Percentiles rank a stretch among this genome's conserved stretches.
phyloP scores from a whole-genome alignment of 805 yeast genomes.

The Yarrowia hollandica region DNA sequence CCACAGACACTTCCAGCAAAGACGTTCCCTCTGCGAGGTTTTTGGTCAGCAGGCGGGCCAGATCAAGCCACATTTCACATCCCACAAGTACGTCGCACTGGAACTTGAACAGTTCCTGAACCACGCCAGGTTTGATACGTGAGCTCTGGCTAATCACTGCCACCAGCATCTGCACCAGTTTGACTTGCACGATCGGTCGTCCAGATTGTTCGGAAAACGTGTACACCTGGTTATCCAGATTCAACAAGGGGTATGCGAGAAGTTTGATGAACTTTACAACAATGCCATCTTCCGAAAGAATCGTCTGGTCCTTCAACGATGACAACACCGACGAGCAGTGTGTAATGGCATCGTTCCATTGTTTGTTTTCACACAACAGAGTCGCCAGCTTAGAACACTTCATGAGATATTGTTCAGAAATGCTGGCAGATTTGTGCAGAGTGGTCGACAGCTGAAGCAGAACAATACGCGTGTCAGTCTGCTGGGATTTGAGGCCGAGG shows the following conservation, averaged over 20 bases:
- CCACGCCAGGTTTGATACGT: background rate
- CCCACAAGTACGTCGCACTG: background rate
- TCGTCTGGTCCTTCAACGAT: slow-evolving; percentile 3
- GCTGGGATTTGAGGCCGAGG: background rate
- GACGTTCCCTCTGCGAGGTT: background rate
- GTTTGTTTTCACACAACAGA: slow-evolving; percentile 1
- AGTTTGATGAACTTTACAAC: background rate
- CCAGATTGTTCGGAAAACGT: background rate
- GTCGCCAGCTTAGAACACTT: slow-evolving; percentile 6
- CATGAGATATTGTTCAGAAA: slow-evolving; percentile 6
- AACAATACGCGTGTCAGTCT: background rate
- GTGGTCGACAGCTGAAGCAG: background rate
- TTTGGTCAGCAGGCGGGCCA: background rate
- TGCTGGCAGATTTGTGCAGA: slow-evolving; percentile 10
- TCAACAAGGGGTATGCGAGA: slow-evolving; percentile 5
- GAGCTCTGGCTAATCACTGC: background rate
- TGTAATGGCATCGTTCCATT: background rate
- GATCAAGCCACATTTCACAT: background rate
- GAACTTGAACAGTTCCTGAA: background rate
- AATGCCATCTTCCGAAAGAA: slow-evolving; percentile 1
- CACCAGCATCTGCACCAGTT: slow-evolving; percentile 1
- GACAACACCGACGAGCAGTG: background rate
- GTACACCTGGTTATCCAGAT: background rate
- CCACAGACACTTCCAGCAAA: background rate
- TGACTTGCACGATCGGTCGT: slow-evolving; percentile 3